These are phyloP conservation scores for Solanum clarkiae DNA, from an alignment of 257 asterid genomes.

Conservation along the genomic window DNA sequence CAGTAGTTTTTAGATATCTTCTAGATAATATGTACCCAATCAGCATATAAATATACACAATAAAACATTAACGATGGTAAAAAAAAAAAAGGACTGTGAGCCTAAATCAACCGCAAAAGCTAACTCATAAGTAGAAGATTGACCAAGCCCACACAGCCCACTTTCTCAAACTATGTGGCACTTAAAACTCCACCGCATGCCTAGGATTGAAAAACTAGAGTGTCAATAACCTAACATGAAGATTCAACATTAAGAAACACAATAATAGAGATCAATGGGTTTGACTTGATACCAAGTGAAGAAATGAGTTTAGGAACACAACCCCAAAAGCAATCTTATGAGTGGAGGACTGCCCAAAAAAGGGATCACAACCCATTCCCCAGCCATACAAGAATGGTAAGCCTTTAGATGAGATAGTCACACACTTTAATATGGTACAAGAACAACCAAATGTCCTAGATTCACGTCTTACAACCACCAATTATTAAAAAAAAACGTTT, in stretches of 20 bases:
- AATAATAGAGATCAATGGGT: background rate
- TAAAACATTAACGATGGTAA: background rate
- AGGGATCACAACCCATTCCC: background rate
- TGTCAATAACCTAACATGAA: background rate
- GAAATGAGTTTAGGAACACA: background rate
- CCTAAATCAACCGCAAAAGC: background rate
- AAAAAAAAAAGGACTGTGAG: background rate
- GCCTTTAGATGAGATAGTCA: background rate
- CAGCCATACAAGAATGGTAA: background rate
- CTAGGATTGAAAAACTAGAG: background rate
- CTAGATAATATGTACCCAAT: background rate
- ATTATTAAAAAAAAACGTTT: background rate
- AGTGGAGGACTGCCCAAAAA: background rate
- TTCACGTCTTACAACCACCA: background rate
- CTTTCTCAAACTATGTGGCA: background rate
- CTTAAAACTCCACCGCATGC: background rate
- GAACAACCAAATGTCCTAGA: background rate
- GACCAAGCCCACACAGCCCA: background rate
- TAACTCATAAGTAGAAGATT: background rate
- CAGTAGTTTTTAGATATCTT: background rate
- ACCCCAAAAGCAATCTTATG: background rate
- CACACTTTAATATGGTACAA: background rate
- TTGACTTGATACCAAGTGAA: background rate
- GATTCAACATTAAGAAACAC: background rate
- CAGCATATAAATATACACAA: background rate